Percentiles rank a stretch among this genome's conserved stretches.
Evolutionary conservation across 345 rosid species (phyloP).

Genomic region (Euphorbia peplus): DNA sequence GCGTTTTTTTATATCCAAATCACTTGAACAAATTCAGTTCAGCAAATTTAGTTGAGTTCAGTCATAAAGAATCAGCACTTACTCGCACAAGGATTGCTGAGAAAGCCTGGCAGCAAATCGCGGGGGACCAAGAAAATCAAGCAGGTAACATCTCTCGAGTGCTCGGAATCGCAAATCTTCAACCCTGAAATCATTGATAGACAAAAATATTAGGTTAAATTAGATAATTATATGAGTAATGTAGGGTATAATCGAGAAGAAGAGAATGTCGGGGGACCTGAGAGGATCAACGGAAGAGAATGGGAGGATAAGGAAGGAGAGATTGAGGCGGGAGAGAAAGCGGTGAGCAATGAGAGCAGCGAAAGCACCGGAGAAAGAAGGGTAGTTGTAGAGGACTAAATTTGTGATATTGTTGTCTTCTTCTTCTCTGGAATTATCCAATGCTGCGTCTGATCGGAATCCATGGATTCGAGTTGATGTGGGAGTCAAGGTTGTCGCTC

Average conservation of each 20-base stretch:
- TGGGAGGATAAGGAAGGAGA: conserved; percentile 70
- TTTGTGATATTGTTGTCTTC: conserved; percentile 50
- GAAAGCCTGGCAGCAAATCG: conserved; percentile 44
- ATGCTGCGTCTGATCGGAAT: conserved; percentile 81
- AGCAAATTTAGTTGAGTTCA: no score
- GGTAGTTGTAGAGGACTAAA: conserved; percentile 71
- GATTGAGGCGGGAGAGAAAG: conserved; percentile 60
- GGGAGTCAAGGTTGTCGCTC: neutral
- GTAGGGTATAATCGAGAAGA: neutral
- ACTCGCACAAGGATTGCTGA: conserved; percentile 50
- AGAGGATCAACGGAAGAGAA: conserved; percentile 71
- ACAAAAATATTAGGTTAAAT: neutral
- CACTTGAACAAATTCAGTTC: no score
- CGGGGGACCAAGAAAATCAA: conserved; percentile 60
- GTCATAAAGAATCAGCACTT: no score
- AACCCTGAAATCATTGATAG: conserved; percentile 30
- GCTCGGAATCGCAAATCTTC: conserved; percentile 51
- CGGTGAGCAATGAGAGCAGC: conserved; percentile 78
- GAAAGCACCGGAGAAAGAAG: conserved; percentile 82
- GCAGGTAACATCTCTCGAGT: conserved; percentile 60
- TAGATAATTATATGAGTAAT: neutral
- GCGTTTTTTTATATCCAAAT: no score
- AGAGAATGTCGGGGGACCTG: conserved; percentile 42
- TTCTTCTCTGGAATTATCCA: conserved; percentile 53
- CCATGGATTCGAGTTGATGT: neutral